These are phyloP conservation scores for Mycena rosella DNA, from an alignment of 768 basidiomycete genomes.

Conservation along the genomic window DNA sequence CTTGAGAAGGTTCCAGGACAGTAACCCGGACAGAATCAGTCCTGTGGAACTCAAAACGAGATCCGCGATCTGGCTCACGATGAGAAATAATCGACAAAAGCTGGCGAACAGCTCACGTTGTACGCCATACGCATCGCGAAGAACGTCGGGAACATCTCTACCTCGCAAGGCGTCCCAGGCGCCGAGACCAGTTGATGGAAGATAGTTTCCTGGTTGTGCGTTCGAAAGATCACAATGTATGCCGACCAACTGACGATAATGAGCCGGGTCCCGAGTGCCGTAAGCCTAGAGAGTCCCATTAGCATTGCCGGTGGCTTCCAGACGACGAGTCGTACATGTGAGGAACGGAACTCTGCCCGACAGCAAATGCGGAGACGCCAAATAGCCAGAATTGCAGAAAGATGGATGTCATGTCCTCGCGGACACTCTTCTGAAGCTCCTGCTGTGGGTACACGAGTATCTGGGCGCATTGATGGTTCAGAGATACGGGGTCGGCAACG, in stretches of 20 bases:
- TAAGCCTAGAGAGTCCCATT: slow-evolving; percentile 49
- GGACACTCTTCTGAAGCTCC: slow-evolving; percentile 54
- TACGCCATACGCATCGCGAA: slow-evolving; percentile 55
- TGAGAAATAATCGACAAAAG: background rate
- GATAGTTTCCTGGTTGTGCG: slow-evolving; percentile 46
- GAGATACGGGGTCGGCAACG: slow-evolving; percentile 35
- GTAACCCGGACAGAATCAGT: slow-evolving; percentile 54
- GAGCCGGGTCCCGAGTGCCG: slow-evolving; percentile 61
- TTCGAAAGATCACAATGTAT: slow-evolving; percentile 63
- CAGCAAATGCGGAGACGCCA: slow-evolving; percentile 61
- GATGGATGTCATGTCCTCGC: slow-evolving; percentile 63
- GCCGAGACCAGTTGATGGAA: slow-evolving; percentile 54
- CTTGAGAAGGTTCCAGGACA: slow-evolving; percentile 62
- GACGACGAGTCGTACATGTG: slow-evolving; percentile 57
- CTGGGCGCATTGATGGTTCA: slow-evolving; percentile 58
- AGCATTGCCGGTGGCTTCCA: background rate
- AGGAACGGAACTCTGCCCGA: slow-evolving; percentile 65
- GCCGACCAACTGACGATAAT: slow-evolving; percentile 64
- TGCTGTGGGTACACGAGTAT: slow-evolving; percentile 59
- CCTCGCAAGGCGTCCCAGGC: slow-evolving; percentile 60
- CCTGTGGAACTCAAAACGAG: slow-evolving; percentile 59
- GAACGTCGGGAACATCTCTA: slow-evolving; percentile 61
- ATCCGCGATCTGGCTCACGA: slow-evolving; percentile 60
- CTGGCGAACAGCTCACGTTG: slow-evolving; percentile 51
- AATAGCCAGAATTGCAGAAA: slow-evolving; percentile 68